phyloP scores from a whole-genome alignment of 371 early-diverging fungal species.

The Thermomucor indicae-seudaticae region DNA sequence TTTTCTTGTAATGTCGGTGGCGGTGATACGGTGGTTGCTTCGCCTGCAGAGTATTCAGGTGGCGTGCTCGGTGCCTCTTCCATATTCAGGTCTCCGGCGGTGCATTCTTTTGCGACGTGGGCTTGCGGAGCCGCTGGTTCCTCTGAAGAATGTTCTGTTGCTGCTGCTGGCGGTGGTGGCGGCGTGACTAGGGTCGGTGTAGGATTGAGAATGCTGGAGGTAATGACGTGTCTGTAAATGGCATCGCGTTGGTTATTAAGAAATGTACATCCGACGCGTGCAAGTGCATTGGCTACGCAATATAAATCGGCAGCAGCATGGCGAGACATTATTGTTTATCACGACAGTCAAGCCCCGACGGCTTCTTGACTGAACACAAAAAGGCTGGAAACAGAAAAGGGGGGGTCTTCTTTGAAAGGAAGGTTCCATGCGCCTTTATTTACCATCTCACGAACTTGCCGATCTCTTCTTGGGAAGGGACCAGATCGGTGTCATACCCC shows the following conservation, averaged over 20 bases:
- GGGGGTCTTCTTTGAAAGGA: too few relatives aligned
- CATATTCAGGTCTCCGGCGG: neutral
- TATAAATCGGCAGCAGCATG: constrained; percentile 33
- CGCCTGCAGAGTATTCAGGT: constrained; percentile 1
- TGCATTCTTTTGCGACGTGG: too few relatives aligned
- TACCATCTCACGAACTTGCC: too few relatives aligned
- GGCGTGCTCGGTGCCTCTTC: neutral
- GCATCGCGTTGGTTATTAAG: constrained; percentile 28
- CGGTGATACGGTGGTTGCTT: neutral
- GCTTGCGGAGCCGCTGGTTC: neutral
- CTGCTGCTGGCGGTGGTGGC: neutral
- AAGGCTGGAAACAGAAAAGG: too few relatives aligned
- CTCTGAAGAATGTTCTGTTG: neutral
- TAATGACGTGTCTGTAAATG: constrained; percentile 32
- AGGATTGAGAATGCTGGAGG: constrained; percentile 39
- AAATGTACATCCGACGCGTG: constrained; percentile 21
- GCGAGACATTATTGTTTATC: too few relatives aligned
- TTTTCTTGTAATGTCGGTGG: neutral
- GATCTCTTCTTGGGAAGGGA: too few relatives aligned
- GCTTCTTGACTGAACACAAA: too few relatives aligned
- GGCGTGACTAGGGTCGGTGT: constrained; percentile 13
- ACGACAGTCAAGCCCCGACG: too few relatives aligned
- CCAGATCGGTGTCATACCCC: too few relatives aligned
- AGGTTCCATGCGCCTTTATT: too few relatives aligned
- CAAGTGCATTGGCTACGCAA: constrained; percentile 26